These are phyloP conservation scores for Neurospora sp. DNA, from an alignment of 495 filamentous ascomycete genomes.

Conservation along the genomic window DNA sequence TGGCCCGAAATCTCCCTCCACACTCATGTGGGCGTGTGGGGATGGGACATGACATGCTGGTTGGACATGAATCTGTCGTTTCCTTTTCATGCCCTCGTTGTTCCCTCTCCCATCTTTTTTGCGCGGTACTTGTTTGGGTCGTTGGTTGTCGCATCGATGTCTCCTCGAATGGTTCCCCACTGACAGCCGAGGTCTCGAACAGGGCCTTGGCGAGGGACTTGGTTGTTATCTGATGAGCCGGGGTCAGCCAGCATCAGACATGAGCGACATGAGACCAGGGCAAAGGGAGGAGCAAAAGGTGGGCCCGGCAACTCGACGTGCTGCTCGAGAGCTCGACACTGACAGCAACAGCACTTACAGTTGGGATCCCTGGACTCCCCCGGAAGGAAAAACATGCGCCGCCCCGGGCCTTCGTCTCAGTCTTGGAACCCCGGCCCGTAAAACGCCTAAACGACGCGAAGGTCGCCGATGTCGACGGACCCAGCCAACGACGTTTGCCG, in stretches of 20 bases:
- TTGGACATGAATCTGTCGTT: not conserved
- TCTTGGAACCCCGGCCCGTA: not conserved
- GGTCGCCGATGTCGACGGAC: not conserved
- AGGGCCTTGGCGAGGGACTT: not conserved
- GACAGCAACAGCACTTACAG: not conserved
- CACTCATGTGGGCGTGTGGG: not conserved
- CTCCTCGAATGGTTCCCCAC: not conserved
- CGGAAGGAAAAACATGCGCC: not conserved
- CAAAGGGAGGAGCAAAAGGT: not conserved
- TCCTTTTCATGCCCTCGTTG: not conserved
- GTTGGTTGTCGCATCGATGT: not conserved
- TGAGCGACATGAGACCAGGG: not conserved
- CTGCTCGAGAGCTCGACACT: not conserved
- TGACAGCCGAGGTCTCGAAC: not conserved
- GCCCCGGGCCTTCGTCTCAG: not conserved
- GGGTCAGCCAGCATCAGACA: not conserved
- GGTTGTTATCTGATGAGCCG: not conserved
- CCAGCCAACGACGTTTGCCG: not conserved
- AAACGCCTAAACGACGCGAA: not conserved
- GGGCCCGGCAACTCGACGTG: not conserved
- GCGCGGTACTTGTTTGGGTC: not conserved
- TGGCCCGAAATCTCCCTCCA: not conserved
- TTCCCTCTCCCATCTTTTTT: not conserved
- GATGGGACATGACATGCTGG: not conserved
- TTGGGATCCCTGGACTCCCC: not conserved